Evolutionary conservation across 805 yeast species (phyloP), one percentile per base, ranked within the genome.

Genomic region (Metschnikowia chrysomelidarum): DNA sequence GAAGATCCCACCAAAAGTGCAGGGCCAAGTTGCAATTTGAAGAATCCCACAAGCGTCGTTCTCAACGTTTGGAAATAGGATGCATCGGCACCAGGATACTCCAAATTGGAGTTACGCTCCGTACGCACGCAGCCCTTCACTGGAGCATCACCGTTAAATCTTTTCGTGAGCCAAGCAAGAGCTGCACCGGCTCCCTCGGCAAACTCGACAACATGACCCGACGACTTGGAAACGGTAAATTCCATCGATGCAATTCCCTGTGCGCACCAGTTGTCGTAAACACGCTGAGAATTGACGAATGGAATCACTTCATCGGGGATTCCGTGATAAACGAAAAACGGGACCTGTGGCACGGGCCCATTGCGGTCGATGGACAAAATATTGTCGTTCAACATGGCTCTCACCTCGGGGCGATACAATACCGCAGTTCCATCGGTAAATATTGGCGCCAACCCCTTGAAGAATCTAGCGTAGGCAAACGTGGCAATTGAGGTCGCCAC

Each of bases 231-330:
- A 13, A 41, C 50, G 3, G 59, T 51, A 40, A 57, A 55, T 38
- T 61, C 67, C 20, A 58, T 40, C 3, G 60, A 56, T 5, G 40
- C 36, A 4, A 56, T 51, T 2, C 62, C 63, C 44, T 50, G 36
- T 5, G 43, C 46, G 39, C 67, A 60, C 55, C 57, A 62, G 27
- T 46, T 48, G 6, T 51, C 49, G 30, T 53, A 62, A 2, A 48
- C 46, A 19, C 41, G 41, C 24, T 47, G 33, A 12, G 52, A 44
- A 4, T 27, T 45, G 27, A n/a, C 32, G 14, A 26, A 30, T 2
- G 60, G 62, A 15, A 58, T 49, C 7, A 57, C 42, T 17, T 46
- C 47, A 32, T 58, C 62, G 5, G 40, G 32, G 7, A 24, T 18
- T 3, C 56, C 59, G 22, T 57, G 60, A 32, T 42, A 55, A 1